Percentiles rank a stretch among this genome's conserved stretches.
These are phyloP conservation scores for Gnomoniopsis smithogilvyi DNA, from an alignment of 2,329 filamentous ascomycete genomes.

Conservation along the genomic window DNA sequence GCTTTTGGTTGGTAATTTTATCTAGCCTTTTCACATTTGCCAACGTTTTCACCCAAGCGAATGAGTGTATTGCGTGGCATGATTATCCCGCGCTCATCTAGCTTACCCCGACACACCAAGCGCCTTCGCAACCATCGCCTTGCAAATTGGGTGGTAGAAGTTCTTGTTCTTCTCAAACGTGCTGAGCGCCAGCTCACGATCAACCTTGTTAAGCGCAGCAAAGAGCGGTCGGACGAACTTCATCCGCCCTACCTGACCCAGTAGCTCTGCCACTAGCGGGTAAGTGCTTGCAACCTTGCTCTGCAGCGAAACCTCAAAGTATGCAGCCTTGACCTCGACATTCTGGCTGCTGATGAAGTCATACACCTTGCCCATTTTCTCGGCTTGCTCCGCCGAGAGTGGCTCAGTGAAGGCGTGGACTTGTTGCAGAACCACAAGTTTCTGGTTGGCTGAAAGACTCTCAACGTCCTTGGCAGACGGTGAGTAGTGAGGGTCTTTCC, in stretches of 20 bases:
- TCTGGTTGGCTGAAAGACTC: conserved; percentile 79
- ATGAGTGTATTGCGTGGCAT: too few relatives aligned
- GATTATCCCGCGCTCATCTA: background rate
- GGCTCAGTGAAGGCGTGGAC: conserved; percentile 65
- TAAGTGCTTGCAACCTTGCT: conserved; percentile 70
- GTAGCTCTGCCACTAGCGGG: conserved; percentile 66
- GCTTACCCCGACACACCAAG: conserved; percentile 41
- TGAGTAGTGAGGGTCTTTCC: conserved; percentile 64
- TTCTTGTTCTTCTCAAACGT: conserved; percentile 86
- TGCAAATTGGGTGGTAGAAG: conserved; percentile 96
- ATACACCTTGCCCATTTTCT: conserved; percentile 73
- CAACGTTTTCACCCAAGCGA: too few relatives aligned
- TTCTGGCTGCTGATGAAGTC: conserved; percentile 73
- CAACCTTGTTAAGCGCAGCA: conserved; percentile 69
- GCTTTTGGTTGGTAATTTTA: too few relatives aligned
- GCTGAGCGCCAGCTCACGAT: conserved; percentile 69
- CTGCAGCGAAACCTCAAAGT: conserved; percentile 74
- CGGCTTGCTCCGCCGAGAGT: conserved; percentile 63
- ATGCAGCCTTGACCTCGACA: conserved; percentile 79
- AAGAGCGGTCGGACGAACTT: conserved; percentile 93
- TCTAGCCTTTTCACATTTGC: too few relatives aligned
- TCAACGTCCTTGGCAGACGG: conserved; percentile 68
- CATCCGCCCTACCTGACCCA: conserved; percentile 87
- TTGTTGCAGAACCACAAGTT: conserved; percentile 80
- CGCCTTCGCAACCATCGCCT: conserved; percentile 82